Evolutionary conservation across 2,329 filamentous ascomycete species (phyloP).

Genomic region (Thielaviopsis punctulata): DNA sequence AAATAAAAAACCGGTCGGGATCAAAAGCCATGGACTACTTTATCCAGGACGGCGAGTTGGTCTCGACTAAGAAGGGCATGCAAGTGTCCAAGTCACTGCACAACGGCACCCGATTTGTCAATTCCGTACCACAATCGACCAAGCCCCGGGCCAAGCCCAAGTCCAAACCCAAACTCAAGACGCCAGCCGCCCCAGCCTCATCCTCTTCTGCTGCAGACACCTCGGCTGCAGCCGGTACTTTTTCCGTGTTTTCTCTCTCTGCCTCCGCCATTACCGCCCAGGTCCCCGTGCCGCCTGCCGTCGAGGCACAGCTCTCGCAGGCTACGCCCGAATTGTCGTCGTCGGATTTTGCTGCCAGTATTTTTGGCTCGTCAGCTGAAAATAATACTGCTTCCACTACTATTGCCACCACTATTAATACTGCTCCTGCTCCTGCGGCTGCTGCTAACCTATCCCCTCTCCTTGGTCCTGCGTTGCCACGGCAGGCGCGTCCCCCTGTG

Average conservation of each 20-base stretch:
- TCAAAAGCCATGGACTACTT: constrained; percentile 25
- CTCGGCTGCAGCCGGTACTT: background rate
- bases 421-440: too few relatives aligned
- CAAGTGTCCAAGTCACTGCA: constrained; percentile 25
- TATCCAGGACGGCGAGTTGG: constrained; percentile 21
- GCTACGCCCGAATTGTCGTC: background rate
- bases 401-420: too few relatives aligned
- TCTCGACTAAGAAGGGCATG: constrained; percentile 23
- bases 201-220: background rate
- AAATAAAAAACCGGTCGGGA: background rate
- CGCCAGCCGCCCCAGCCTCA: background rate
- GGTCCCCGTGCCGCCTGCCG: constrained; percentile 2
- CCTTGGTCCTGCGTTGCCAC: too few relatives aligned
- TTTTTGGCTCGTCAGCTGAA: too few relatives aligned
- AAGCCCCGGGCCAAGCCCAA: background rate
- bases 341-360: background rate
- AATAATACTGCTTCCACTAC: too few relatives aligned
- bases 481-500: background rate
- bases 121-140: constrained; percentile 16
- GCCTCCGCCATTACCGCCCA: constrained; percentile 4
- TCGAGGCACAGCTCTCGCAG: background rate
- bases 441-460: too few relatives aligned
- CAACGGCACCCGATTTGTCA: constrained; percentile 24
- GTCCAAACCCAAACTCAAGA: background rate
- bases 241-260: constrained; percentile 11